Base-by-base conservation (phyloP, 495 filamentous ascomycete species). In the Hypoxylon rickii region DNA sequence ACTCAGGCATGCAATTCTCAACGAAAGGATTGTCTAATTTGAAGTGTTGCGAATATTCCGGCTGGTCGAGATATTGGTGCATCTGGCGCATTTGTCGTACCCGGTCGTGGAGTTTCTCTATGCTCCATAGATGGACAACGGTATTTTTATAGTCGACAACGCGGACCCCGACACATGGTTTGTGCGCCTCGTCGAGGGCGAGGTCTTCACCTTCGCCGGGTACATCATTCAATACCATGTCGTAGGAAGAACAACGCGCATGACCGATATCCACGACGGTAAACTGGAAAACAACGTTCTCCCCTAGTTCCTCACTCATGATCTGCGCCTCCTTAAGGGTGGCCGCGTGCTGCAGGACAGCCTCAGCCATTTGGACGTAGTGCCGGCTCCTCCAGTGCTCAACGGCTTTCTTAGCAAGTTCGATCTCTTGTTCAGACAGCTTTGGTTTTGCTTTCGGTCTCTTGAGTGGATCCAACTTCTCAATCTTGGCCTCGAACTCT, bases 231-330 rank as follows among this genome's bases (percentile, higher is more conserved):
- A 98, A 76, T 3, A 97, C 92, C 60, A 97, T 86, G 70, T 98
- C 94, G 69, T 98, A 98, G 3, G 90, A 96, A 5, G 95, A 97
- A 51, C 86, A 89, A 66, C 92, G 83, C 39, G 86, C 83, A 62
- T 97, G 92, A 1, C 94, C 94, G 61, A 88, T 77, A 55, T 95
- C 92, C 20, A 97, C 83, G 49, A 97, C 83, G 13, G 90, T 87
- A 67, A 96, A 97, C 71, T 98, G 94, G 72, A 98, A 98, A 26
- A 93, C 89, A 12, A 96, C 87, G 58, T 85, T 85, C 73, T 96
- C 94, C 61, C 94, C 91, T 81, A 98, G 89, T 56, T 92, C 90
- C 52, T 96, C 90, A 73, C 95, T 97, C 89, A 98, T 93, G 42
- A 98, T 85, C 68, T 98, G 94, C 3, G 93, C 95, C 69, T 98